Percentiles rank a stretch among this genome's conserved stretches.
These are phyloP conservation scores for Hibiscus mutabilis DNA, from an alignment of 345 rosid genomes.

Conservation along the genomic window DNA sequence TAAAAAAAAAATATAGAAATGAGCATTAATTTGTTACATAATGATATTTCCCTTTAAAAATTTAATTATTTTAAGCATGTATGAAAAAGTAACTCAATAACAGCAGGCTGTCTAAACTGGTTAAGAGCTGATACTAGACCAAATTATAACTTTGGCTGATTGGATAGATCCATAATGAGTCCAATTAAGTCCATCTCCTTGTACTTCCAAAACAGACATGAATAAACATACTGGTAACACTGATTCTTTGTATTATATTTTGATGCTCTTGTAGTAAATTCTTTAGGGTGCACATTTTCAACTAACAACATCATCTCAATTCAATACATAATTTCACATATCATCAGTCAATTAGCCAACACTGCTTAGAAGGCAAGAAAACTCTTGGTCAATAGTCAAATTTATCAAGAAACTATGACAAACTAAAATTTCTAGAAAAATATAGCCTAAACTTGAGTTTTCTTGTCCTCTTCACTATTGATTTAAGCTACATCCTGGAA, in stretches of 20 bases:
- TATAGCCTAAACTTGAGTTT: neutral
- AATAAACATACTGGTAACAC: neutral
- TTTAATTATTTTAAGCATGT: neutral
- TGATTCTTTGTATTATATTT: neutral
- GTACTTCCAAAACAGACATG: too few species aligned
- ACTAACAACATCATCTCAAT: neutral
- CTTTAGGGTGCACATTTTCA: neutral
- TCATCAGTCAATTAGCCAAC: neutral
- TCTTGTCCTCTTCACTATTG: neutral
- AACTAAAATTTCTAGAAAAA: neutral
- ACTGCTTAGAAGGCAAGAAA: neutral
- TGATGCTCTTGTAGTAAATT: neutral
- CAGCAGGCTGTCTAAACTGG: neutral
- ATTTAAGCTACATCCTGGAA: neutral
- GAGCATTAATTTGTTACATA: neutral
- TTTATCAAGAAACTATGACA: neutral
- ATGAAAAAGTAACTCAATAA: neutral
- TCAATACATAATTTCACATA: neutral
- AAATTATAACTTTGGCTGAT: neutral
- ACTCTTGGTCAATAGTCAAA: neutral
- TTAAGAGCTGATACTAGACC: neutral
- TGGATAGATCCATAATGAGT: neutral
- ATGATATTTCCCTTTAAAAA: neutral
- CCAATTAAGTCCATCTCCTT: conserved; percentile 3
- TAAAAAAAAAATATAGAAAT: neutral